phyloP scores from a whole-genome alignment of 306 rosid species.

The Cucumis hystrix region DNA sequence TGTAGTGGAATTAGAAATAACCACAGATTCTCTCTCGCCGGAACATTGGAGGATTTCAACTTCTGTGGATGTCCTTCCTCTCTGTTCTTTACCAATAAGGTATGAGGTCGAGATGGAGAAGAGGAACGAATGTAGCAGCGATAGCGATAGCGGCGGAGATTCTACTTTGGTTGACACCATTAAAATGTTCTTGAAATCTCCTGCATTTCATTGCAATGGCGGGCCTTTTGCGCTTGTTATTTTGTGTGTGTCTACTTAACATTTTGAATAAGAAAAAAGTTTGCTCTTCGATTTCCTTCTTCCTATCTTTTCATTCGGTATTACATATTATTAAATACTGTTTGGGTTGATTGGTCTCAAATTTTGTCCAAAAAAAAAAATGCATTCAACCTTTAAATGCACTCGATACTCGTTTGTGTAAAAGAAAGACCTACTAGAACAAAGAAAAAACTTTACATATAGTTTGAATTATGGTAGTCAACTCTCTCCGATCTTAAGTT shows the following conservation, averaged over 20 bases:
- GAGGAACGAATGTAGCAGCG: not conserved
- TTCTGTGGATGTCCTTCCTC: conserved; percentile 34
- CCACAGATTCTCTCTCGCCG: conserved; percentile 19
- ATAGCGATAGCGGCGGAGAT: conserved; percentile 16
- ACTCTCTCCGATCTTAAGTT: no score
- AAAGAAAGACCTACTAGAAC: no score
- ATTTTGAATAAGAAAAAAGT: not conserved
- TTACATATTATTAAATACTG: no score
- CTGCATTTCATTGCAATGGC: not conserved
- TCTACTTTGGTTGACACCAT: conserved; percentile 31
- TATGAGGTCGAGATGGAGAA: conserved; percentile 12
- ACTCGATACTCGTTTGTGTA: no score
- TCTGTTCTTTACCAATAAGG: conserved; percentile 18
- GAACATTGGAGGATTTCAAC: conserved; percentile 36
- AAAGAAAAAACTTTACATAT: no score
- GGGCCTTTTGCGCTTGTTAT: not conserved
- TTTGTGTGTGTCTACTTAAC: not conserved
- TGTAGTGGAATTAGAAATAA: conserved; percentile 18
- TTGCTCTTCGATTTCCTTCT: not conserved
- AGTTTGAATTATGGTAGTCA: no score
- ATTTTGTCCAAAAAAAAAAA: no score
- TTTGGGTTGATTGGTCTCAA: no score
- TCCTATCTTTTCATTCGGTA: no score
- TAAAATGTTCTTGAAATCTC: conserved; percentile 16
- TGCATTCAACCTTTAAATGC: no score